phyloP scores from a whole-genome alignment of 352 stramenopile species.

The Phytopythium oedochilum region DNA sequence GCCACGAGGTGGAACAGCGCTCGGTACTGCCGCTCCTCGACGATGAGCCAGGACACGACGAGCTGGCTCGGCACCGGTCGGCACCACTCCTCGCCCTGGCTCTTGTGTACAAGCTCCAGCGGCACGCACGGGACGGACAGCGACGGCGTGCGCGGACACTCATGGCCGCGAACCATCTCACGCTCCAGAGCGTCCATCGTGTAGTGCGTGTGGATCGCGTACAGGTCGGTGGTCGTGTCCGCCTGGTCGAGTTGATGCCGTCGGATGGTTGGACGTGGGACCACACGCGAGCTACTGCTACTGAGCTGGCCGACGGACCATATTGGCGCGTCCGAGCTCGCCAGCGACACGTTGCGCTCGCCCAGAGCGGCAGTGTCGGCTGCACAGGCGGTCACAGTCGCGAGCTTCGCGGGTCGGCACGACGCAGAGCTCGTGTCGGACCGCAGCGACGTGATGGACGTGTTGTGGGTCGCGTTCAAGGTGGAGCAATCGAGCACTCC shows the following conservation, averaged over 20 bases:
- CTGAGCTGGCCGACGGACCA: constrained; percentile 20
- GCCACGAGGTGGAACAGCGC: constrained; percentile 21
- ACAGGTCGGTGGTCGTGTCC: neutral
- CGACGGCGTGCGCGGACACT: constrained; percentile 11
- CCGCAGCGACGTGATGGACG: constrained; percentile 7
- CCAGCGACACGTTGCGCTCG: neutral
- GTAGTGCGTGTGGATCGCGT: constrained; percentile 17
- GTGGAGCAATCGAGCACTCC: constrained; percentile 12
- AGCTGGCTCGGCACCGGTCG: constrained; percentile 15
- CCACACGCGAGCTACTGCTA: neutral
- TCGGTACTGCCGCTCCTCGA: constrained; percentile 22
- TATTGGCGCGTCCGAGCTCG: constrained; percentile 2
- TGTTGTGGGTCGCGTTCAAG: constrained; percentile 9
- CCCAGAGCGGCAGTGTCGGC: neutral
- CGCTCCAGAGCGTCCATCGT: neutral
- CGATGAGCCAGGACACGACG: constrained; percentile 17
- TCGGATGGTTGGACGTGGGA: neutral
- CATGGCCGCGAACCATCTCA: neutral
- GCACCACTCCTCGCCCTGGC: constrained; percentile 19
- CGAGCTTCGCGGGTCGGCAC: neutral
- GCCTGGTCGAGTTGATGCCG: neutral
- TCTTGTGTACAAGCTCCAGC: constrained; percentile 7
- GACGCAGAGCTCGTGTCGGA: neutral
- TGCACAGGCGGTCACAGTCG: neutral
- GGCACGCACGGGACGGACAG: constrained; percentile 21